A percentile compares a stretch with the other conserved stretches of the same genome.
phyloP scores from a whole-genome alignment of 2,329 filamentous ascomycete genomes.

The Fusarium foetens region DNA sequence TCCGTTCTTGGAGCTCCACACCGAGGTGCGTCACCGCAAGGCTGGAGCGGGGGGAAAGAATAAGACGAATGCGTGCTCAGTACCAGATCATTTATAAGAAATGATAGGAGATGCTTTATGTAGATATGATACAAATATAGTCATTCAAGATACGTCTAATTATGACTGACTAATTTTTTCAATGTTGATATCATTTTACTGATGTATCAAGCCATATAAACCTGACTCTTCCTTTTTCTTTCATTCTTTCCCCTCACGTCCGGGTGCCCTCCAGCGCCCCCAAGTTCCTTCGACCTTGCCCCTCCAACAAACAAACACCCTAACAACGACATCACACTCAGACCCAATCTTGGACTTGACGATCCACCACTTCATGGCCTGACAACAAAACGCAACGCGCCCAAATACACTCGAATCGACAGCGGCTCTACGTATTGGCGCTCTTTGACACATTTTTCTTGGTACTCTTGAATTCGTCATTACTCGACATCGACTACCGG shows the following conservation, averaged over 20 bases:
- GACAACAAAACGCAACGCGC: neutral
- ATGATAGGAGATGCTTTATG: neutral
- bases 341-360: neutral
- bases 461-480: neutral
- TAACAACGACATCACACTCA: slow-evolving; percentile 32
- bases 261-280: slow-evolving; percentile 1
- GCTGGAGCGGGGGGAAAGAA: slow-evolving; percentile 29
- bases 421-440: neutral
- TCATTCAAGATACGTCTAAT: neutral
- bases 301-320: slow-evolving; percentile 36
- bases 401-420: neutral
- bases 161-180: neutral
- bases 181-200: neutral
- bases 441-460: neutral
- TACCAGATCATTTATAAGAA: neutral
- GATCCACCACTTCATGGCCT: neutral
- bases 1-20: slow-evolving; percentile 1
- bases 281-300: slow-evolving; percentile 27
- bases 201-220: neutral
- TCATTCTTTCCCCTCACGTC: neutral
- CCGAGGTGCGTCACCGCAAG: slow-evolving; percentile 29
- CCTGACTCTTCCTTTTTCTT: neutral
- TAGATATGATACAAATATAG: neutral
- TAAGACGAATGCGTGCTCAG: neutral
- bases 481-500: neutral